Conservation (phyloP, 2,329 filamentous ascomycete species). For the Exophiala alcalophila region DNA sequence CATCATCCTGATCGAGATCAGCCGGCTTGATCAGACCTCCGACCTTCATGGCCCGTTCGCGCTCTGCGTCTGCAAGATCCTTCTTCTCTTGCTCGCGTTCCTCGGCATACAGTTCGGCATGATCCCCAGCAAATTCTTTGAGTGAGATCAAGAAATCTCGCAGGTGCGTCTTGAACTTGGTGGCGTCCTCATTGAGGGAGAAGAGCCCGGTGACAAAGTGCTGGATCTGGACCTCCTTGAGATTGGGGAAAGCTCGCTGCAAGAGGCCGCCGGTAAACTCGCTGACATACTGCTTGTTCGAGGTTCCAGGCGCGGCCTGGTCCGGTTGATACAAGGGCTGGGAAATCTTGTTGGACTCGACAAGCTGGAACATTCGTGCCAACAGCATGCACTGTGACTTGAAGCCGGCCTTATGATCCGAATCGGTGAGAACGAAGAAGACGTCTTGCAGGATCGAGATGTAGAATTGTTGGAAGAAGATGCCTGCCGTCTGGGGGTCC, state of each 20-base stretch:
- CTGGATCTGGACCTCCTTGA: slow-evolving; percentile 84
- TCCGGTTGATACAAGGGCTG: slow-evolving; percentile 85
- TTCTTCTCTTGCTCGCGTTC: slow-evolving; percentile 91
- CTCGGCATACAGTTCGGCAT: slow-evolving; percentile 86
- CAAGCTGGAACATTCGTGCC: slow-evolving; percentile 93
- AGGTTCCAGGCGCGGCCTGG: slow-evolving; percentile 76
- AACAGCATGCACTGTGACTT: slow-evolving; percentile 95
- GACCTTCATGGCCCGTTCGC: slow-evolving; percentile 89
- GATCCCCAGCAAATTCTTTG: slow-evolving; percentile 95
- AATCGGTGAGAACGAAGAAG: slow-evolving; percentile 96
- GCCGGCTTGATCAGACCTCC: slow-evolving; percentile 94
- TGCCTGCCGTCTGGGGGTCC: slow-evolving; percentile 78
- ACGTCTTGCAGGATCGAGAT: slow-evolving; percentile 94
- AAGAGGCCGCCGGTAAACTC: slow-evolving; percentile 83
- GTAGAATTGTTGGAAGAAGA: slow-evolving; percentile 98
- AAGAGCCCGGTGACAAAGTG: slow-evolving; percentile 89
- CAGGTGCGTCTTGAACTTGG: slow-evolving; percentile 91
- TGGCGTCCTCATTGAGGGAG: slow-evolving; percentile 79
- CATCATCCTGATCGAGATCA: slow-evolving; percentile 84
- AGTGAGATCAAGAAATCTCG: slow-evolving; percentile 96
- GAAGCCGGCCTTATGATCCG: slow-evolving; percentile 97
- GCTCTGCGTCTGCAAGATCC: slow-evolving; percentile 81
- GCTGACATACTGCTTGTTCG: slow-evolving; percentile 85
- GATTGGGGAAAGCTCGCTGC: slow-evolving; percentile 87
- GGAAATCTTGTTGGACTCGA: slow-evolving; percentile 85